These are phyloP conservation scores for Boehmeria nivea DNA, from an alignment of 306 rosid genomes.

Conservation along the genomic window DNA sequence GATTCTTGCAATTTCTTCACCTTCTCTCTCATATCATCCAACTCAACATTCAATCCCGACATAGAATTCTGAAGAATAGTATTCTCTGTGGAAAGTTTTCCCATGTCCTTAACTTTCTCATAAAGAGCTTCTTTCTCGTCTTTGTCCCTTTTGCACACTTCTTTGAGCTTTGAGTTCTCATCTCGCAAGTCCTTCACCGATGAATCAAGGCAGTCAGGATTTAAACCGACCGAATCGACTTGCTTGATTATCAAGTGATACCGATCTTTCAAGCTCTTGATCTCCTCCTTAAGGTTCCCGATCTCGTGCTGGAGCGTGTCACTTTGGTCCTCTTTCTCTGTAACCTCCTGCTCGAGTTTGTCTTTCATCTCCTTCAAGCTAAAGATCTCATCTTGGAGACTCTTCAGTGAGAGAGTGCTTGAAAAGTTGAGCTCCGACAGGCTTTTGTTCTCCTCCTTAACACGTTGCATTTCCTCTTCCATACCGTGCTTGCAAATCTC, in stretches of 20 bases:
- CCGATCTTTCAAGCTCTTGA: slow-evolving; percentile 50
- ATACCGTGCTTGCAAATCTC: slow-evolving; percentile 59
- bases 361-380: slow-evolving; percentile 80
- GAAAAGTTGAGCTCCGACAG: slow-evolving; percentile 52
- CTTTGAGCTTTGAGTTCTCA: slow-evolving; percentile 64
- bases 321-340: slow-evolving; percentile 57
- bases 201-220: slow-evolving; percentile 53
- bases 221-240: slow-evolving; percentile 62
- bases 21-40: slow-evolving; percentile 49
- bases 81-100: slow-evolving; percentile 55
- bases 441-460: slow-evolving; percentile 65
- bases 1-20: slow-evolving; percentile 58
- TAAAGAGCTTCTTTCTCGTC: slow-evolving; percentile 58
- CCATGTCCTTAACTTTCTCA: slow-evolving; percentile 62
- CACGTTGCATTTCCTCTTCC: slow-evolving; percentile 62
- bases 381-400: slow-evolving; percentile 62
- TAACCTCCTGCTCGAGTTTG: slow-evolving; percentile 67
- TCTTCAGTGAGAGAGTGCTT: slow-evolving; percentile 38
- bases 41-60: slow-evolving; percentile 55
- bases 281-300: slow-evolving; percentile 55
- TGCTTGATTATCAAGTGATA: slow-evolving; percentile 63
- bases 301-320: slow-evolving; percentile 56
- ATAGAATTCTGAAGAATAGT: slow-evolving; percentile 50
- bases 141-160: slow-evolving; percentile 48
- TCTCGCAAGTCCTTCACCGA: slow-evolving; percentile 65